phyloP scores from a whole-genome alignment of 768 basidiomycete genomes.

The Hygrophoropsis aurantiaca region DNA sequence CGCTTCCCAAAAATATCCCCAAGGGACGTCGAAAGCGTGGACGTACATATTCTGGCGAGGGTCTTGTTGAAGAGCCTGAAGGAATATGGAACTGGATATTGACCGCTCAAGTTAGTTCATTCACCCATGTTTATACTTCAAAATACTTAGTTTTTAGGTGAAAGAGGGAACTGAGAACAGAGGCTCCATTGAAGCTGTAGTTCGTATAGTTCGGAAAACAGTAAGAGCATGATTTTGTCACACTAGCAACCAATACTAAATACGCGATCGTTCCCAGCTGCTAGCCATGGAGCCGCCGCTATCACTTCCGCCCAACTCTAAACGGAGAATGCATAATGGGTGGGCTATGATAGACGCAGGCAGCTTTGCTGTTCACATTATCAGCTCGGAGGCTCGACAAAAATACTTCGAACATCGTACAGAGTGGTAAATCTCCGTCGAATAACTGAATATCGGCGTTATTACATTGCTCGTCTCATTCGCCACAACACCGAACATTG shows the following conservation, averaged over 20 bases:
- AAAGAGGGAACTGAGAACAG: constrained; percentile 83
- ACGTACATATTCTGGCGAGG: constrained; percentile 66
- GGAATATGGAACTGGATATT: constrained; percentile 80
- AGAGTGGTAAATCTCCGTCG: constrained; percentile 23
- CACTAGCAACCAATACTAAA: constrained; percentile 3
- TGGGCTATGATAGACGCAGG: constrained; percentile 88
- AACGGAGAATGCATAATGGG: constrained; percentile 59
- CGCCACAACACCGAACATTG: too few species aligned
- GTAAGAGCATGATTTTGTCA: constrained; percentile 41
- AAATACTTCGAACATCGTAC: constrained; percentile 55
- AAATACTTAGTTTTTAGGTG: constrained; percentile 44
- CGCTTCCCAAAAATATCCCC: constrained; percentile 53
- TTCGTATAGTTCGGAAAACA: constrained; percentile 67
- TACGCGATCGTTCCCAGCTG: constrained; percentile 41
- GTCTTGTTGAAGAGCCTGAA: constrained; percentile 46
- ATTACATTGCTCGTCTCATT: too few species aligned
- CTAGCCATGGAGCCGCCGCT: constrained; percentile 57
- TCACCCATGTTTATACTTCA: not conserved
- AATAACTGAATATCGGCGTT: too few species aligned
- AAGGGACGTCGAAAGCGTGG: constrained; percentile 68
- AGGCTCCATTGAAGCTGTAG: constrained; percentile 75
- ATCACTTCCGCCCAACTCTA: constrained; percentile 60
- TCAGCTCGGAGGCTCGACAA: constrained; percentile 64
- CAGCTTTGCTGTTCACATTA: constrained; percentile 74
- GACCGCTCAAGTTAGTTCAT: constrained; percentile 60